Evolutionary conservation across 306 rosid species (phyloP), one percentile per base, ranked within the genome.

Genomic region (Echinosophora koreensis): DNA sequence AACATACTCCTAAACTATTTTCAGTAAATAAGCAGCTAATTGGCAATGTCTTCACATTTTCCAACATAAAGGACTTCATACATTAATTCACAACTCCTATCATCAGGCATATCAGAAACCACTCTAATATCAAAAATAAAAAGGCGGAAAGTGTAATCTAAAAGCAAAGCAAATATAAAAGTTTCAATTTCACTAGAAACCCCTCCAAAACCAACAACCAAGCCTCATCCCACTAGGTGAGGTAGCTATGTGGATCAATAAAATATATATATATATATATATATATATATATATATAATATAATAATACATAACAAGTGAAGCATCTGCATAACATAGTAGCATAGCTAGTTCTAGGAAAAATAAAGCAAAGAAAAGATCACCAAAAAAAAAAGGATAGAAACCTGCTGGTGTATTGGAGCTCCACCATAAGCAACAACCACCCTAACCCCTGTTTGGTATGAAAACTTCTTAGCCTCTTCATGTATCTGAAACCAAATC

Each of bases 351-450:
- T 46, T 11, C 8, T 4, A 56, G 7, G 17, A 28, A 51, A 62
- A 61, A 52, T 4, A 41, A 73, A 18, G 55, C 0, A 61, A 8
- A 37, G 49, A 17, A 8, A 22, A 18, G 41, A 78, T 28, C 1
- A 30, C 3, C 1, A 18, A 17, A 22, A 37, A 82, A 62, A 16
- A 51, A 39, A 30, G 74, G 34, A 49, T 34, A 52, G 3, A 74
- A 79, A 93, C 97, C 97, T 91, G 97, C 71, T 87, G 95, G 86
- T 85, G 85, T 77, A 93, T 88, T 65, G 98, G 97, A 65, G 97
- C 93, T 74, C 98, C 98, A 51, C 97, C 97, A 71, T 92, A 92
- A 66, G 91, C 96, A 87, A 93, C 98, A 49, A 93, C 98, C 65
- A 90, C 98, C 74, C 95, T 88, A n/a, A 91, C 98, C 84, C 94